These are phyloP conservation scores for Boletus reticulatus DNA, from an alignment of 768 basidiomycete genomes.

Conservation along the genomic window DNA sequence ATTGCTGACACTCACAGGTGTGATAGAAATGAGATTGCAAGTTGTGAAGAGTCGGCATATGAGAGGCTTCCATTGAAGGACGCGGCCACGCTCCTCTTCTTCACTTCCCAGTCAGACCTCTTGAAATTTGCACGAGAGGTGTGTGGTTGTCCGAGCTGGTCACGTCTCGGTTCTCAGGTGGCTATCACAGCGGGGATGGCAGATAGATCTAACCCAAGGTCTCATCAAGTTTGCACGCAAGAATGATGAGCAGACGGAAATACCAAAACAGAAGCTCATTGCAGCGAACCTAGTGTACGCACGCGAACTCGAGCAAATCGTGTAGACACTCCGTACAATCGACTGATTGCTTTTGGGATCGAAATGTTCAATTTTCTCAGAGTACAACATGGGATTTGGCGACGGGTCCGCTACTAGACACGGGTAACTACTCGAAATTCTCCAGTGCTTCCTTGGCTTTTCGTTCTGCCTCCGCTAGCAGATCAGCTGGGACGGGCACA, in stretches of 20 bases:
- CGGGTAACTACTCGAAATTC: slow-evolving; percentile 46
- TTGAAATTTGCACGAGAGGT: slow-evolving; percentile 82
- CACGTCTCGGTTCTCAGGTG: background rate
- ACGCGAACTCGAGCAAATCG: slow-evolving; percentile 88
- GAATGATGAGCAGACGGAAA: slow-evolving; percentile 78
- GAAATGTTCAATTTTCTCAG: background rate
- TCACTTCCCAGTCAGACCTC: slow-evolving; percentile 77
- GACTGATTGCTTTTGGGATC: background rate
- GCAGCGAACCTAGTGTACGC: slow-evolving; percentile 76
- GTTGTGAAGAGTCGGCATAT: slow-evolving; percentile 94
- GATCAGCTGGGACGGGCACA: slow-evolving; percentile 79
- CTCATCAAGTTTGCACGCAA: slow-evolving; percentile 79
- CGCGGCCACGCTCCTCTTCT: slow-evolving; percentile 89
- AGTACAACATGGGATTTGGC: slow-evolving; percentile 8
- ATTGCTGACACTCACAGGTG: slow-evolving; percentile 1
- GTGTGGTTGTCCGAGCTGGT: slow-evolving; percentile 14
- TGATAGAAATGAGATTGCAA: slow-evolving; percentile 90
- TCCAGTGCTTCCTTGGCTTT: slow-evolving; percentile 87
- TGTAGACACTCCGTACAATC: slow-evolving; percentile 42
- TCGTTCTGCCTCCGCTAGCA: slow-evolving; percentile 80
- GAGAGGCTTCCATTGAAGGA: slow-evolving; percentile 87
- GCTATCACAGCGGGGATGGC: slow-evolving; percentile 69
- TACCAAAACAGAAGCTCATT: slow-evolving; percentile 84
- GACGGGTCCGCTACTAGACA: slow-evolving; percentile 18
- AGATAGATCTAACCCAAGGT: slow-evolving; percentile 67